Evolutionary conservation across 1,284 basidiomycete species (phyloP).

Genomic region (Malassezia cuniculi): DNA sequence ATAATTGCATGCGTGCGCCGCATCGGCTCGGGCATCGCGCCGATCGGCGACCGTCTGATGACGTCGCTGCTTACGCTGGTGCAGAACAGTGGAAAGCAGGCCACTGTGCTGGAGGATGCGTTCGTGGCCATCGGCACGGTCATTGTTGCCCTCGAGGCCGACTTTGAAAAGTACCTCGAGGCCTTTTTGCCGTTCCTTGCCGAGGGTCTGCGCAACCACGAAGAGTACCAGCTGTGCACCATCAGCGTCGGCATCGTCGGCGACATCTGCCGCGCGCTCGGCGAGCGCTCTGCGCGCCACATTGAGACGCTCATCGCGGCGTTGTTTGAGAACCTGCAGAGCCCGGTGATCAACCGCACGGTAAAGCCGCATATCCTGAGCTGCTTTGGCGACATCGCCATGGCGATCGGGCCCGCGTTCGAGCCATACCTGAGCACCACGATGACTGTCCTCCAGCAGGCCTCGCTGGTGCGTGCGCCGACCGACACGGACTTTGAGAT

Average conservation of each 20-base stretch:
- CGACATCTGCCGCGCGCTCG: slow-evolving; percentile 82
- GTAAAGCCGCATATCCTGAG: slow-evolving; percentile 92
- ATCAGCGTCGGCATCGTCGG: slow-evolving; percentile 91
- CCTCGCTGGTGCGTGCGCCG: slow-evolving; percentile 53
- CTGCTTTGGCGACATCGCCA: slow-evolving; percentile 91
- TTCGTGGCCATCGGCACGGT: slow-evolving; percentile 84
- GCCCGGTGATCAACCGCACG: slow-evolving; percentile 74
- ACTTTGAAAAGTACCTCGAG: slow-evolving; percentile 75
- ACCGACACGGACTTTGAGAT: slow-evolving; percentile 59
- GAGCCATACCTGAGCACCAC: slow-evolving; percentile 79
- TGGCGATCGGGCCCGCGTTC: slow-evolving; percentile 73
- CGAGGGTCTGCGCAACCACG: slow-evolving; percentile 77
- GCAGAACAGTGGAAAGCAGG: slow-evolving; percentile 70
- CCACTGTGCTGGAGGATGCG: slow-evolving; percentile 90
- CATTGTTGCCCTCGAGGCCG: slow-evolving; percentile 59
- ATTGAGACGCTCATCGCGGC: slow-evolving; percentile 78
- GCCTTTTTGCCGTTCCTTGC: slow-evolving; percentile 83
- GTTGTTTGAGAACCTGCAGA: slow-evolving; percentile 80
- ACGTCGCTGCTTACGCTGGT: slow-evolving; percentile 76
- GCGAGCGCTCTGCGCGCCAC: slow-evolving; percentile 68
- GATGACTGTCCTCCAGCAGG: slow-evolving; percentile 81
- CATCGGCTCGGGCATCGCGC: slow-evolving; percentile 68
- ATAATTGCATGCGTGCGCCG: slow-evolving; percentile 48
- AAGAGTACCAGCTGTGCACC: slow-evolving; percentile 88
- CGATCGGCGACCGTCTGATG: slow-evolving; percentile 89